Evolutionary conservation across 148 eudicot species (phyloP).

Genomic region (Heliosperma pusillum): DNA sequence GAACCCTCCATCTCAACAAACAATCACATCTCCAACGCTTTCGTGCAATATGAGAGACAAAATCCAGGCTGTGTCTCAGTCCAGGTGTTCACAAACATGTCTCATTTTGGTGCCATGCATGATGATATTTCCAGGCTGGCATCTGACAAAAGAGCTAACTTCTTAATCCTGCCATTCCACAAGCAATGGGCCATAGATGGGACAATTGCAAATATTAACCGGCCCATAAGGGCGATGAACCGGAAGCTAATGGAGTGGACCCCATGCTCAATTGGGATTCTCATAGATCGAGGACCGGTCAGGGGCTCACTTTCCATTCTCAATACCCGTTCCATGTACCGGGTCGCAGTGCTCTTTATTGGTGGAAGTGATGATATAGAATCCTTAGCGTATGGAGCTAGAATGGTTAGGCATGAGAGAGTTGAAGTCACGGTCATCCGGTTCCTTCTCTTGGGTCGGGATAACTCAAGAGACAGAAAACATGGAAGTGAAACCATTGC

Average conservation of each 20-base stretch:
- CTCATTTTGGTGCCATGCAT: conserved; percentile 42
- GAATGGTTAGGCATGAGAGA: conserved; percentile 48
- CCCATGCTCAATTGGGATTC: conserved; percentile 62
- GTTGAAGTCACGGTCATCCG: conserved; percentile 50
- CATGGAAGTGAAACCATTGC: conserved; percentile 38
- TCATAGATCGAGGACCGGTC: conserved; percentile 54
- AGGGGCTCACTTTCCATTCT: conserved; percentile 34
- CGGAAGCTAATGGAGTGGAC: conserved; percentile 35
- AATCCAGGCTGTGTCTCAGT: conserved; percentile 33
- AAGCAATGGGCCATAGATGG: conserved; percentile 61
- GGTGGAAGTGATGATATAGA: conserved; percentile 71
- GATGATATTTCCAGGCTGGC: conserved; percentile 62
- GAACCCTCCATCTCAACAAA: conserved; percentile 31
- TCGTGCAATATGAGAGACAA: conserved; percentile 38
- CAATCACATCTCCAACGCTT: conserved; percentile 46
- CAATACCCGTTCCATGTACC: conserved; percentile 28
- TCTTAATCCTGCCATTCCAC: conserved; percentile 65
- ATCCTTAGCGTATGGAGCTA: conserved; percentile 54
- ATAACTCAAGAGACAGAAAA: conserved; percentile 43
- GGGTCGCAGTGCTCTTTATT: conserved; percentile 54
- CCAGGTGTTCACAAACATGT: conserved; percentile 49
- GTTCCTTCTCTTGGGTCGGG: conserved; percentile 46
- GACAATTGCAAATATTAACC: conserved; percentile 27
- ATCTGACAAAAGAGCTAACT: conserved; percentile 37
- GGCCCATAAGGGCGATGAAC: conserved; percentile 39